These are phyloP conservation scores for Crassisporium funariophilum DNA, from an alignment of 768 basidiomycete genomes.

Conservation along the genomic window DNA sequence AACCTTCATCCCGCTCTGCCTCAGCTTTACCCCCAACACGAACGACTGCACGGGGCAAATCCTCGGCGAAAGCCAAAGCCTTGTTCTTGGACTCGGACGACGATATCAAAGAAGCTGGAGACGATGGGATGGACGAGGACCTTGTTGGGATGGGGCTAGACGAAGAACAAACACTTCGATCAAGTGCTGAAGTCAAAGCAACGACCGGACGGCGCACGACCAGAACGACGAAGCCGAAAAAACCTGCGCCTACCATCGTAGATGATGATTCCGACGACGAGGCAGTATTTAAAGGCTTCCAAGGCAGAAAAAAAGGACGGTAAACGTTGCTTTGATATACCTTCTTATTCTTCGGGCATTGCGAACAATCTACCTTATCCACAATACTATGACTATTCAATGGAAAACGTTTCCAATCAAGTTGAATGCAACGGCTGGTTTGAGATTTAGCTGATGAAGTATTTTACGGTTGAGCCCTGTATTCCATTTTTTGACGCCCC, in stretches of 20 bases:
- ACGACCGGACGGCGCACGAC: conserved; percentile 18
- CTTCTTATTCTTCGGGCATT: no score
- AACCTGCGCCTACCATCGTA: conserved; percentile 39
- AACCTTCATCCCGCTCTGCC: conserved; percentile 29
- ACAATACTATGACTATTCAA: background rate
- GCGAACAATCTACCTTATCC: no score
- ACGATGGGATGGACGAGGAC: conserved; percentile 20
- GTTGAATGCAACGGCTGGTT: no score
- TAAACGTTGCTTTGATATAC: background rate
- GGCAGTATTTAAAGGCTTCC: conserved; percentile 68
- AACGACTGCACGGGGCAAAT: conserved; percentile 21
- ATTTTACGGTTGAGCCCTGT: no score
- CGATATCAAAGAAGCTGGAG: conserved; percentile 32
- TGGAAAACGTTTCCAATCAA: no score
- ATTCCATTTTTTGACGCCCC: no score
- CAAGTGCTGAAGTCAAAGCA: conserved; percentile 24
- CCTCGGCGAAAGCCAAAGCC: conserved; percentile 37
- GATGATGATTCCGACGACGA: conserved; percentile 77
- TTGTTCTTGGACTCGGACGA: conserved; percentile 58
- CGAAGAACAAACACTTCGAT: conserved; percentile 29
- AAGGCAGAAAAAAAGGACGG: conserved; percentile 30
- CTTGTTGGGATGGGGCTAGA: conserved; percentile 10
- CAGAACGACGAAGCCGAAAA: conserved; percentile 29
- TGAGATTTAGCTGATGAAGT: no score
- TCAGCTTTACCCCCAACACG: conserved; percentile 25